Evolutionary conservation across 192 early-diverging fungal genomes (phyloP).

Genomic region (Pilaira anomala): DNA sequence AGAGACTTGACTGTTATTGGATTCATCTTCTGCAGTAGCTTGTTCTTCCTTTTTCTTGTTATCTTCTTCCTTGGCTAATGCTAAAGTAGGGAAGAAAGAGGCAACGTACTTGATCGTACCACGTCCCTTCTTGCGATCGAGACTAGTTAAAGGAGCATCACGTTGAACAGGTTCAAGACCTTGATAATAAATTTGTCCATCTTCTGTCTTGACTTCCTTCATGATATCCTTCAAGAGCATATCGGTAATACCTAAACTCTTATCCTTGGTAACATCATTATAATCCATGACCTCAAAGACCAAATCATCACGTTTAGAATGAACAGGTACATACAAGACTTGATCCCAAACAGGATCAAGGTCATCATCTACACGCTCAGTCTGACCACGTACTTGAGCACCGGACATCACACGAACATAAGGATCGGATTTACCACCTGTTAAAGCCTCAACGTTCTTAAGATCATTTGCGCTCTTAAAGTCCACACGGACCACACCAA

Average conservation of each 20-base stretch:
- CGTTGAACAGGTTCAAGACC: constrained; percentile 28
- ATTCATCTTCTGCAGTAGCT: constrained; percentile 16
- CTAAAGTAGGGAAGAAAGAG: constrained; percentile 37
- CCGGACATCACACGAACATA: constrained; percentile 75
- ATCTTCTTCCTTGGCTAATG: constrained; percentile 21
- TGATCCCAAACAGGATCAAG: constrained; percentile 93
- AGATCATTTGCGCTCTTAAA: constrained; percentile 71
- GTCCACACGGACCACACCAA: constrained; percentile 78
- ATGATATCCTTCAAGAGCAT: constrained; percentile 62
- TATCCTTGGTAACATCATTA: constrained; percentile 84
- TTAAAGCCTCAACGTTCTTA: constrained; percentile 81
- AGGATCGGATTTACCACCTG: constrained; percentile 85
- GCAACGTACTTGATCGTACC: constrained; percentile 39
- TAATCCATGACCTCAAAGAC: constrained; percentile 82
- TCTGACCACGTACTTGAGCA: constrained; percentile 63
- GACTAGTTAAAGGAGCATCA: constrained; percentile 23
- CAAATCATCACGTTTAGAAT: constrained; percentile 69
- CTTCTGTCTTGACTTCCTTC: constrained; percentile 41
- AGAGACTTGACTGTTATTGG: constrained; percentile 12
- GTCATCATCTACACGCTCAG: constrained; percentile 77
- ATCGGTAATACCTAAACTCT: constrained; percentile 70
- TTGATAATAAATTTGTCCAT: constrained; percentile 33
- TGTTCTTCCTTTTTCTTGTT: constrained; percentile 16
- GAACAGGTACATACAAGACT: constrained; percentile 80
- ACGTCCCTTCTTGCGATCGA: constrained; percentile 30